phyloP scores from a whole-genome alignment of 441 rosid species.

The Populus hybrid region DNA sequence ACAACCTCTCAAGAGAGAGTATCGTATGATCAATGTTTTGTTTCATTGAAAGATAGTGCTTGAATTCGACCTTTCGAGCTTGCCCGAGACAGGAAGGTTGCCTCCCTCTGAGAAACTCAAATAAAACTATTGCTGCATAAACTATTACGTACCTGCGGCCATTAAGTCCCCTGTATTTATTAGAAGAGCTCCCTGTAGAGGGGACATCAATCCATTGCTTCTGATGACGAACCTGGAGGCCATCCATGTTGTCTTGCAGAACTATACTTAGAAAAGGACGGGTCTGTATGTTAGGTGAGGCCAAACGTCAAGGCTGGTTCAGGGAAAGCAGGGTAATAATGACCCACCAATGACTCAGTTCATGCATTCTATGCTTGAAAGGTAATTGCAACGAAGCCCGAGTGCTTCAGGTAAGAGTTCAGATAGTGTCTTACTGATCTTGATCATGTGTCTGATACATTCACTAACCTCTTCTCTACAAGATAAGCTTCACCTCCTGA shows the following conservation, averaged over 20 bases:
- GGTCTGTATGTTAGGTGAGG: constrained; percentile 47
- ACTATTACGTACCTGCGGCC: constrained; percentile 34
- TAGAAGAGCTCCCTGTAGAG: constrained; percentile 35
- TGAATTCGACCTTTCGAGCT: too few species aligned
- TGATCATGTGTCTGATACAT: constrained; percentile 34
- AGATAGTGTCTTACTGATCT: constrained; percentile 28
- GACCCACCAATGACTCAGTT: constrained; percentile 41
- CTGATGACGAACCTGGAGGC: constrained; percentile 46
- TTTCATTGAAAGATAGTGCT: too few species aligned
- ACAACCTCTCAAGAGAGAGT: too few species aligned
- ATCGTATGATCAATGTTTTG: too few species aligned
- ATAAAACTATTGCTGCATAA: too few species aligned
- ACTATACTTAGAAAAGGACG: constrained; percentile 44
- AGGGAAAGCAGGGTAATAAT: constrained; percentile 52
- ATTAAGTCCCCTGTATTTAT: constrained; percentile 56
- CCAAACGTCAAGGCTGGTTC: constrained; percentile 51
- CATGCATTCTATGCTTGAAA: constrained; percentile 45
- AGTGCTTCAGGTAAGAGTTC: constrained; percentile 47
- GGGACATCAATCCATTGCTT: constrained; percentile 49
- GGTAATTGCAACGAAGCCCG: constrained; percentile 38
- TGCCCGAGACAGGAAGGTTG: too few species aligned
- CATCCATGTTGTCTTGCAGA: constrained; percentile 42
- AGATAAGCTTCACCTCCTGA: constrained; percentile 28
- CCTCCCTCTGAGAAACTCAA: too few species aligned
- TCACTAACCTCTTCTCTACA: constrained; percentile 40